Evolutionary conservation across 306 rosid species (phyloP).

Genomic region (Lablab purpureus): DNA sequence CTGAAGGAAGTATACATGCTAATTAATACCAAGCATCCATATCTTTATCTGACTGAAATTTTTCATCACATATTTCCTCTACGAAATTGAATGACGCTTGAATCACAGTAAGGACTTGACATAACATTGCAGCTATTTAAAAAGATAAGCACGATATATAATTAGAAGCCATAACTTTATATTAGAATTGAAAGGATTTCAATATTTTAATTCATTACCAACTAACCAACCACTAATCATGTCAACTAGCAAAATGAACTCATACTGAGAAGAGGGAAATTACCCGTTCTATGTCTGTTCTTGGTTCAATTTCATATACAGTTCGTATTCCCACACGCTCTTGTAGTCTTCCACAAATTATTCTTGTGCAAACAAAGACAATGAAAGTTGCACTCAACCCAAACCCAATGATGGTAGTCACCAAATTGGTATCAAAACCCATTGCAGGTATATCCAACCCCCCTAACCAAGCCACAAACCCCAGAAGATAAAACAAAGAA

Average conservation of each 20-base stretch:
- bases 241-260: slow-evolving; percentile 31
- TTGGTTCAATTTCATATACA: slow-evolving; percentile 69
- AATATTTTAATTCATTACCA: neutral
- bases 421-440: slow-evolving; percentile 65
- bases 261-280: slow-evolving; percentile 3
- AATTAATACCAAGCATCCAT: slow-evolving; percentile 12
- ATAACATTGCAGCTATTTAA: neutral
- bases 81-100: slow-evolving; percentile 16
- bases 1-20: neutral
- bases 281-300: slow-evolving; percentile 85
- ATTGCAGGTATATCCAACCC: slow-evolving; percentile 41
- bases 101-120: neutral
- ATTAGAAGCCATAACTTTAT: neutral
- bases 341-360: slow-evolving; percentile 85
- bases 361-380: slow-evolving; percentile 92
- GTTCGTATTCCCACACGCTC: slow-evolving; percentile 55
- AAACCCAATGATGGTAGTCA: slow-evolving; percentile 85
- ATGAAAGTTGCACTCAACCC: slow-evolving; percentile 96
- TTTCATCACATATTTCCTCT: slow-evolving; percentile 8
- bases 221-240: neutral
- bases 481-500: slow-evolving; percentile 24
- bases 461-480: slow-evolving; percentile 35
- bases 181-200: too few relatives aligned
- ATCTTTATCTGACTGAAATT: slow-evolving; percentile 6
- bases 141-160: neutral